Base-by-base conservation (phyloP, 306 rosid genomes). In the Cucurbita argyrosperma region DNA sequence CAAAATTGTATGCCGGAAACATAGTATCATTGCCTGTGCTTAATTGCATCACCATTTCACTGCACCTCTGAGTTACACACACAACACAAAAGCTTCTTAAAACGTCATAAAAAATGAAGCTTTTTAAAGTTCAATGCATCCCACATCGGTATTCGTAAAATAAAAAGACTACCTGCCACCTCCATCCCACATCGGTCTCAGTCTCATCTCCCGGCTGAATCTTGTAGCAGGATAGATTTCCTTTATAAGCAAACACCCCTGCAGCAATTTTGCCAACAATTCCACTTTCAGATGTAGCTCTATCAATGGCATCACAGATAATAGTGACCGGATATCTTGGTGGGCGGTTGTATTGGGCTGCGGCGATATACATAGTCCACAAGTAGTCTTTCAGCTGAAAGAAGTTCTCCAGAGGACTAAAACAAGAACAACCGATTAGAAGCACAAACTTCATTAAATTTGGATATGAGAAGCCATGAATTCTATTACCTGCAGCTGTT, bases 311-410 rank as follows among this genome's bases (percentile, higher is more conserved):
- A 4, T 74, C 77, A 52, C 96, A 93, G 0, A 93, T 74, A 45
- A 54, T n/a, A 13, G 13, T 82, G 3, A 88, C 92, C 0, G 92
- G 96, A 79, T 87, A 90, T 2, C 1, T 66, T 11, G 96, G 90
- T 1, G 96, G 96, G 0, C 5, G 10, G 71, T 87, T 74, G 75
- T 92, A 90, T 46, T 92, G 96, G 13, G 96, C 96, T 13, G 93
- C 87, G n/a, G 0, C 0, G 0, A 19, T 0, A 54, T 88, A 88
- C 75, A 75, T 61, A 0, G 0, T 0, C 4, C 8, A 71, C 77
- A 90, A 43, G 76, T 77, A 76, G 19, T 70, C 6, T 76, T 80
- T 76, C 72, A 93, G 82, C 70, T 85, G 83, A 14, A 23, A 76
- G 40, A 82, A 81, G 0, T 13, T 16, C 0, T 42, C 76, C 80